Evolutionary conservation across 2,329 filamentous ascomycete species (phyloP), one percentile per base, ranked within the genome.

Genomic region (Botrytis elliptica): DNA sequence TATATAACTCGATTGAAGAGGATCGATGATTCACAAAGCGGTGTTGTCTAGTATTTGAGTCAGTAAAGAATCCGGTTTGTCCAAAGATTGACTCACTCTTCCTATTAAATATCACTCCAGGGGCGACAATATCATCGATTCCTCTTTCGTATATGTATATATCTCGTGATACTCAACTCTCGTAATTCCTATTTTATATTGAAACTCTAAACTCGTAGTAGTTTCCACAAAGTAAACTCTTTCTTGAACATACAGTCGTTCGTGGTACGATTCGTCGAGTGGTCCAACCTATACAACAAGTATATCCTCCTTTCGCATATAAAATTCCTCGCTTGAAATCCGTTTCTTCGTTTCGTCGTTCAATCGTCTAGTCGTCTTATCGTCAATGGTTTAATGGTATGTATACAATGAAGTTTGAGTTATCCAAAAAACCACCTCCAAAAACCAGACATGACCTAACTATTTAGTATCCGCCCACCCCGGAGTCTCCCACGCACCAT

Each of bases 401-500:
- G 36, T 42, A 33, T 57, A 57, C 12, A 33, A 29, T 8, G n/a
- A 57, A 57, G 52, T 29, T 29, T 3, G 18, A 57, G 52, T 18
- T 29, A 57, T 57, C n/a, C 4, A 29, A 57, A 57, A 18, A 18
- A 8, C n/a, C n/a, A 29, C n/a, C 52, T 18, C 16, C 52, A 63
- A 60, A 63, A 42, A 40, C 60, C 38, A 63, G 38, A n/a, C 36
- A 63, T 63, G 38, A n/a, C 60, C 60, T 57, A 57, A 57, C n/a
- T 57, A 29, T 29, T 57, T 57, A 57, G 38, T n/a, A 40, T 40
- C 60, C 60, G 62, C 40, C 62, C 40, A 42, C 49, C 65, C 49
- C 49, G 66, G 66, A 68, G 49, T 57, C 49, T 57, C 49, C 36
- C 66, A 68, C 64, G 36, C 36, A 42, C 36, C n/a, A 57, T 42